Percentiles rank a stretch among this genome's conserved stretches.
Conservation (phyloP, 2,329 filamentous ascomycete genomes). For the Pseudogymnoascus sp. region DNA sequence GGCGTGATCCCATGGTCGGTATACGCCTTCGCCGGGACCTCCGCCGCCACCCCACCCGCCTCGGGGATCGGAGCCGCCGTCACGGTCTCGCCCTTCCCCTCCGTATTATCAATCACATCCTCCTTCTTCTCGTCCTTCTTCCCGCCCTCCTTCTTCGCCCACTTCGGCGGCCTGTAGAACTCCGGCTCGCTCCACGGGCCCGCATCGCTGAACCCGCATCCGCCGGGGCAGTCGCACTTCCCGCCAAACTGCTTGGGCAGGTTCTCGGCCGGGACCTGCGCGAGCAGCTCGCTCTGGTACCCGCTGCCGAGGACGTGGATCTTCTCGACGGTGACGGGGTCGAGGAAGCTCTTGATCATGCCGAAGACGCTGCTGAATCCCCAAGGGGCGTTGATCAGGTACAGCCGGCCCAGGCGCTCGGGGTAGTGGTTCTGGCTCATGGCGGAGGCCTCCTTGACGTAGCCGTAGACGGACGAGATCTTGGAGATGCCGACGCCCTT, state of each 20-base stretch:
- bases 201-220: slow-evolving; percentile 78
- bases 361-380: slow-evolving; percentile 81
- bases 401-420: slow-evolving; percentile 89
- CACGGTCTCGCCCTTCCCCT: slow-evolving; percentile 14
- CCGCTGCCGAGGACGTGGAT: slow-evolving; percentile 78
- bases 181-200: slow-evolving; percentile 78
- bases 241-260: slow-evolving; percentile 82
- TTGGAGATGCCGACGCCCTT: slow-evolving; percentile 84
- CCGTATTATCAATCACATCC: slow-evolving; percentile 31
- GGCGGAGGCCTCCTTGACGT: slow-evolving; percentile 73
- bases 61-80: slow-evolving; percentile 11
- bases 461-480: slow-evolving; percentile 76
- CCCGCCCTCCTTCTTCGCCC: slow-evolving; percentile 42
- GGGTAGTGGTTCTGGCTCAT: slow-evolving; percentile 99
- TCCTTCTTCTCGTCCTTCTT: slow-evolving; percentile 23
- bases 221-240: slow-evolving; percentile 69
- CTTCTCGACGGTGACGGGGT: slow-evolving; percentile 93
- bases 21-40: not conserved
- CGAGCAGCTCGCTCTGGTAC: slow-evolving; percentile 77
- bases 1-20: not conserved
- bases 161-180: slow-evolving; percentile 58
- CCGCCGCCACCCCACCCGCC: not conserved
- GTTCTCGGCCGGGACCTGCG: slow-evolving; percentile 82
- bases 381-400: slow-evolving; percentile 97
- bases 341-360: slow-evolving; percentile 86